These are phyloP conservation scores for Thecaphora frezii DNA, from an alignment of 1,284 basidiomycete species.

Conservation along the genomic window DNA sequence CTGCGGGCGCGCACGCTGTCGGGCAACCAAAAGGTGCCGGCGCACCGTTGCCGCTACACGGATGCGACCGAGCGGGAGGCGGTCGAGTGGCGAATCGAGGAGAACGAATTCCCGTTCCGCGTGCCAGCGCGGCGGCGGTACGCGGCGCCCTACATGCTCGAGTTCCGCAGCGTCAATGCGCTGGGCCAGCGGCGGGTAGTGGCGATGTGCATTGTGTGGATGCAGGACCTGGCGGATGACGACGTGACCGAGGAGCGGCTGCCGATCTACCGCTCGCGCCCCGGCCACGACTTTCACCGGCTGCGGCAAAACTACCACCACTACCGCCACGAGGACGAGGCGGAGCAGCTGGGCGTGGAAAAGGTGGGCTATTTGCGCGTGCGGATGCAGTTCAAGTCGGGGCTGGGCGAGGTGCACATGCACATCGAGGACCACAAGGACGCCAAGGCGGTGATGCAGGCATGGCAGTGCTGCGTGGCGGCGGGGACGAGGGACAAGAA, in stretches of 20 bases:
- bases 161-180: slow-evolving; percentile 28
- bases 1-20: slow-evolving; percentile 27
- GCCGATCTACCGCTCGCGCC: slow-evolving; percentile 26
- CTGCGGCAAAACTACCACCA: slow-evolving; percentile 39
- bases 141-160: slow-evolving; percentile 31
- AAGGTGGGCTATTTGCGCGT: slow-evolving; percentile 23
- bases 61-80: slow-evolving; percentile 7
- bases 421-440: slow-evolving; percentile 30
- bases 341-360: slow-evolving; percentile 21
- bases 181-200: slow-evolving; percentile 18
- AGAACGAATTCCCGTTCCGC: slow-evolving; percentile 21
- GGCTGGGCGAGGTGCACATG: slow-evolving; percentile 35
- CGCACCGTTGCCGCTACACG: slow-evolving; percentile 7
- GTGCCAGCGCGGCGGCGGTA: slow-evolving; percentile 35
- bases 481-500: slow-evolving; percentile 21
- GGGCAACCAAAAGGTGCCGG: slow-evolving; percentile 15
- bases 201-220: slow-evolving; percentile 35
- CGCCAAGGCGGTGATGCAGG: slow-evolving; percentile 29
- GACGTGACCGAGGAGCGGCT: slow-evolving; percentile 18
- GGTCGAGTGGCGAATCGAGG: slow-evolving; percentile 22
- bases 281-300: slow-evolving; percentile 29
- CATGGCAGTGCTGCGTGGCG: slow-evolving; percentile 33
- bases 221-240: slow-evolving; percentile 41
- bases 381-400: slow-evolving; percentile 40
- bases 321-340: slow-evolving; percentile 24